These are phyloP conservation scores for Verticillium nonalfalfae DNA, from an alignment of 2,329 filamentous ascomycete species.

Conservation along the genomic window DNA sequence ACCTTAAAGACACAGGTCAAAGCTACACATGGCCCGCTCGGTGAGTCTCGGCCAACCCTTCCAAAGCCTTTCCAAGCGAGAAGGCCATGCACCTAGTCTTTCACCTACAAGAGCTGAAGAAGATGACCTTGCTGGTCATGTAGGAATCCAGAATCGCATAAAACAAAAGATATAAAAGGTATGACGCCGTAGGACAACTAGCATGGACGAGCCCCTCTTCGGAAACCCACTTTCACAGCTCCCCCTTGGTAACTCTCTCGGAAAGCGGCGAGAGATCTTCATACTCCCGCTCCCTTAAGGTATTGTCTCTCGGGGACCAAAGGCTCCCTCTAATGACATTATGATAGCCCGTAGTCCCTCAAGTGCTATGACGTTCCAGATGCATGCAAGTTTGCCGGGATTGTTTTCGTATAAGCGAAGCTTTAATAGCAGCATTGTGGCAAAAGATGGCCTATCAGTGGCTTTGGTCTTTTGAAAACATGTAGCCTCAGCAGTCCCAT, in stretches of 20 bases:
- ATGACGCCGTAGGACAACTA: background rate
- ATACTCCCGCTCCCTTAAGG: too few relatives aligned
- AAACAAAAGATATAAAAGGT: background rate
- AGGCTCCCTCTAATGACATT: too few relatives aligned
- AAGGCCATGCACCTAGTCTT: background rate
- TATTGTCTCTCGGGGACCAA: too few relatives aligned
- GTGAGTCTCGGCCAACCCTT: background rate
- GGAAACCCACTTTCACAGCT: background rate
- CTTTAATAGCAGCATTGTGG: too few relatives aligned
- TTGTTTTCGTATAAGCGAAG: too few relatives aligned
- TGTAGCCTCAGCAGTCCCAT: background rate
- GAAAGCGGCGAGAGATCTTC: too few relatives aligned
- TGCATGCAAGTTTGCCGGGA: too few relatives aligned
- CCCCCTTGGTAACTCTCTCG: too few relatives aligned
- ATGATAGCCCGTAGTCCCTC: too few relatives aligned
- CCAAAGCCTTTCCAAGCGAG: slow-evolving; percentile 2
- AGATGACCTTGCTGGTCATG: background rate
- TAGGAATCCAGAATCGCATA: background rate
- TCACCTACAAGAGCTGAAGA: slow-evolving; percentile 1
- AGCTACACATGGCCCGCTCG: background rate
- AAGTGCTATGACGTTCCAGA: too few relatives aligned
- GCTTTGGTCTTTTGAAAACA: background rate
- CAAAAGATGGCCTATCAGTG: background rate
- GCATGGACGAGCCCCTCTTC: background rate
- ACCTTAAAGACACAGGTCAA: background rate